Conservation (phyloP, 2,329 filamentous ascomycete species). For the Cercospora zeina region DNA sequence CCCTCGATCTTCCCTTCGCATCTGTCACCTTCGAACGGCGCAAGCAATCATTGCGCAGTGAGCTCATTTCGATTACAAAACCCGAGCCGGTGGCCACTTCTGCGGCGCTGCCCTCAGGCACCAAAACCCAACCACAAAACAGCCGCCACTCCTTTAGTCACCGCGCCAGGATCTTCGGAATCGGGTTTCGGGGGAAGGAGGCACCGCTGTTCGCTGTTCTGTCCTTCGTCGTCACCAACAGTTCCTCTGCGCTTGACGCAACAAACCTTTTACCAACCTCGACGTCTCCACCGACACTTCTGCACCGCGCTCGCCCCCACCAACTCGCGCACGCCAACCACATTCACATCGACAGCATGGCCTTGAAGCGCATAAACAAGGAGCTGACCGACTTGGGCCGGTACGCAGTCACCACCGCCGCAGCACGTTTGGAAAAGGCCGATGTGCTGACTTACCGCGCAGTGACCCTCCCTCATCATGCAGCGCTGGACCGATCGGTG, state of each 20-base stretch:
- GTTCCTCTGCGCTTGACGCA: constrained; percentile 18
- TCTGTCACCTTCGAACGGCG: neutral
- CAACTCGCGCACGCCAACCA: constrained; percentile 13
- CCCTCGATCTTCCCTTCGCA: neutral
- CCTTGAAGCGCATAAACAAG: constrained; percentile 90
- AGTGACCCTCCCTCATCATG: constrained; percentile 98
- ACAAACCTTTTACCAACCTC: constrained; percentile 18
- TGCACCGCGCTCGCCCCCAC: neutral
- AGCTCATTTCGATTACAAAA: neutral
- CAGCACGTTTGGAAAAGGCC: neutral
- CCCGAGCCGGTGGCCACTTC: constrained; percentile 3
- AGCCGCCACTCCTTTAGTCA: neutral
- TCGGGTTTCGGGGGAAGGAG: constrained; percentile 5
- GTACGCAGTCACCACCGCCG: constrained; percentile 50
- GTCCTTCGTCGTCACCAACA: constrained; percentile 21
- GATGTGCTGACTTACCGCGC: constrained; percentile 41
- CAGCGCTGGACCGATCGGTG: constrained; percentile 93
- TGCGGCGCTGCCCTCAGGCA: constrained; percentile 11
- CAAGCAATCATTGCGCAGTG: neutral
- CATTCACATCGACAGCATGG: constrained; percentile 56
- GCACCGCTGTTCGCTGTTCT: constrained; percentile 10
- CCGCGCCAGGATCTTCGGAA: constrained; percentile 5
- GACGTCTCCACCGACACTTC: constrained; percentile 9
- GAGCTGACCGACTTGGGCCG: constrained; percentile 86
- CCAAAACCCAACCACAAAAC: neutral